These are phyloP conservation scores for Sarocladium oryzae DNA, from an alignment of 2,329 filamentous ascomycete species.

Conservation along the genomic window DNA sequence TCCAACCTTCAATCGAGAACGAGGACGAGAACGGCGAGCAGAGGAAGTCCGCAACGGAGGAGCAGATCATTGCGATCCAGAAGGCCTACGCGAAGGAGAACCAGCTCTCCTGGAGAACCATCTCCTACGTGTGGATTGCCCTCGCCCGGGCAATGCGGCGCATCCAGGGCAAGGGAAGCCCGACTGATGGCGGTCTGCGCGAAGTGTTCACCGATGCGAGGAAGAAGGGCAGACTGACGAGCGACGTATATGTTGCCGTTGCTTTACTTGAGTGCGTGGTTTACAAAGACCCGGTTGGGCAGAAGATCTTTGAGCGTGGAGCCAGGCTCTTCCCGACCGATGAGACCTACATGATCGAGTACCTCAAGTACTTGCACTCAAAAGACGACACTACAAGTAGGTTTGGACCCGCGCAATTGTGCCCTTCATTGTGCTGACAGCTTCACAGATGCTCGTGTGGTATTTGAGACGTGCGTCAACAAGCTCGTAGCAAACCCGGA, in stretches of 20 bases:
- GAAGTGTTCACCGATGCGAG: constrained; percentile 87
- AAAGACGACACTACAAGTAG: constrained; percentile 90
- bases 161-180: constrained; percentile 74
- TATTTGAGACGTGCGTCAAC: constrained; percentile 91
- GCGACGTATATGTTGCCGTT: constrained; percentile 90
- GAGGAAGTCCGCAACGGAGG: constrained; percentile 54
- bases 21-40: constrained; percentile 43
- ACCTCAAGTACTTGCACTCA: constrained; percentile 88
- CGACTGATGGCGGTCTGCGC: constrained; percentile 67
- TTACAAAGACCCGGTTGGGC: constrained; percentile 87
- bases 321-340: constrained; percentile 91
- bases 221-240: constrained; percentile 79
- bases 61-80: constrained; percentile 54
- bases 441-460: constrained; percentile 76
- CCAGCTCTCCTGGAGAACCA: constrained; percentile 70
- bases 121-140: constrained; percentile 93
- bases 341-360: constrained; percentile 88
- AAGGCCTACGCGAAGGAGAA: constrained; percentile 67
- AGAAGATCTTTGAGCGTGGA: constrained; percentile 93
- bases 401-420: constrained; percentile 26
- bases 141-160: constrained; percentile 90
- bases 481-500: constrained; percentile 73
- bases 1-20: constrained; percentile 32
- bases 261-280: constrained; percentile 92
- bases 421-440: constrained; percentile 14